phyloP scores from a whole-genome alignment of 441 rosid species.

The Eutrema salsugineum region DNA sequence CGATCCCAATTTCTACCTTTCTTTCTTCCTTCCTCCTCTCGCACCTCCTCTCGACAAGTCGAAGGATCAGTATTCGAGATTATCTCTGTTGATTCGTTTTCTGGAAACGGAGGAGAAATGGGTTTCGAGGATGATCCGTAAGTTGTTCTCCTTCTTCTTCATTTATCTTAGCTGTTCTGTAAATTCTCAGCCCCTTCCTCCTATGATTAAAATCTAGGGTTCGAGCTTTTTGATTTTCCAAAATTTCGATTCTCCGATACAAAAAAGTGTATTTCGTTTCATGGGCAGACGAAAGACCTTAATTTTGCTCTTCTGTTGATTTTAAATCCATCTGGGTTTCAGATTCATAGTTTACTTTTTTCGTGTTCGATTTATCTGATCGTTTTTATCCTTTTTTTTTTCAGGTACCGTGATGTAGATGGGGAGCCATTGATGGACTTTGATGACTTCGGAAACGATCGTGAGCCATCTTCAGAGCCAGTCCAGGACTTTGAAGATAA shows the following conservation, averaged over 20 bases:
- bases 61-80: slow-evolving; percentile 9
- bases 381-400: neutral
- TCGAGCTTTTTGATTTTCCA: neutral
- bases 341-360: neutral
- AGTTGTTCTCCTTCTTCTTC: slow-evolving; percentile 4
- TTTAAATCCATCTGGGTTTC: neutral
- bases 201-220: slow-evolving; percentile 25
- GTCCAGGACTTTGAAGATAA: slow-evolving; percentile 49
- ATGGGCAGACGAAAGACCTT: neutral
- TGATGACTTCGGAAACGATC: slow-evolving; percentile 72
- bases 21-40: slow-evolving; percentile 1
- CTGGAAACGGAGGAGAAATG: slow-evolving; percentile 14
- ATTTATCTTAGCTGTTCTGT: neutral
- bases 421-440: slow-evolving; percentile 96
- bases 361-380: neutral
- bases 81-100: slow-evolving; percentile 1
- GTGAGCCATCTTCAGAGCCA: slow-evolving; percentile 57
- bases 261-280: neutral
- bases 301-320: neutral
- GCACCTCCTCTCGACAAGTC: neutral
- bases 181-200: neutral
- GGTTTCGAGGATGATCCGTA: slow-evolving; percentile 40
- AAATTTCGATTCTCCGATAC: neutral
- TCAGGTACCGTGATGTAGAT: slow-evolving; percentile 84
- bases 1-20: neutral